A percentile compares a stretch with the other conserved stretches of the same genome.
Evolutionary conservation across 73 alveolate species (phyloP).

Genomic region (Paramecium biaurelia): DNA sequence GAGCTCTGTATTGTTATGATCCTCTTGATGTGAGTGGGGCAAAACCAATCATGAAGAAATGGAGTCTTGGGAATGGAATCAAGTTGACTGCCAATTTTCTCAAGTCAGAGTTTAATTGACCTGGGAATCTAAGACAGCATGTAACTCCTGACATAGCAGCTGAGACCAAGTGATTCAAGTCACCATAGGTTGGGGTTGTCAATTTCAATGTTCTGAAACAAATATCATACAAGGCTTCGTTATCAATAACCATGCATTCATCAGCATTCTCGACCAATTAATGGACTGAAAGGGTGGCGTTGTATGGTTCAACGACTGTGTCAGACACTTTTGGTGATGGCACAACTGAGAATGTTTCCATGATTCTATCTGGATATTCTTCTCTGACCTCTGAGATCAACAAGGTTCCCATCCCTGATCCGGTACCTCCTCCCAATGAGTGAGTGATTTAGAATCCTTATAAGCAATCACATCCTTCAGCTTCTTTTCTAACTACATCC

Average conservation of each 20-base stretch:
- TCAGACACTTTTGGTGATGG: constrained; percentile 97
- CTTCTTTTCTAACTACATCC: constrained; percentile 96
- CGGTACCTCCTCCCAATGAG: constrained; percentile 96
- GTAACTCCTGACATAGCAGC: constrained; percentile 98
- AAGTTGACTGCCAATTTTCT: constrained; percentile 98
- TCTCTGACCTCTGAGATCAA: constrained; percentile 95
- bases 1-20: constrained; percentile 97
- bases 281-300: constrained; percentile 98
- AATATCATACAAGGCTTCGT: constrained; percentile 98
- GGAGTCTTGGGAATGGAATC: constrained; percentile 99
- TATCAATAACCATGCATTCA: constrained; percentile 97
- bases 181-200: constrained; percentile 99
- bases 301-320: constrained; percentile 99
- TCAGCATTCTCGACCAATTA: constrained; percentile 97
- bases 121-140: constrained; percentile 98
- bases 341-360: constrained; percentile 96
- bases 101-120: constrained; percentile 96
- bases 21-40: constrained; percentile 99
- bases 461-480: constrained; percentile 97
- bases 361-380: constrained; percentile 97
- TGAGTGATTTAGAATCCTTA: constrained; percentile 93
- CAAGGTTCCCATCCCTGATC: constrained; percentile 98
- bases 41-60: constrained; percentile 99
- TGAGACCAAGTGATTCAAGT: constrained; percentile 95
- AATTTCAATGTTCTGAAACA: constrained; percentile 98